Evolutionary conservation across 352 stramenopile species (phyloP).

Genomic region (Phytophthora ohioensis): DNA sequence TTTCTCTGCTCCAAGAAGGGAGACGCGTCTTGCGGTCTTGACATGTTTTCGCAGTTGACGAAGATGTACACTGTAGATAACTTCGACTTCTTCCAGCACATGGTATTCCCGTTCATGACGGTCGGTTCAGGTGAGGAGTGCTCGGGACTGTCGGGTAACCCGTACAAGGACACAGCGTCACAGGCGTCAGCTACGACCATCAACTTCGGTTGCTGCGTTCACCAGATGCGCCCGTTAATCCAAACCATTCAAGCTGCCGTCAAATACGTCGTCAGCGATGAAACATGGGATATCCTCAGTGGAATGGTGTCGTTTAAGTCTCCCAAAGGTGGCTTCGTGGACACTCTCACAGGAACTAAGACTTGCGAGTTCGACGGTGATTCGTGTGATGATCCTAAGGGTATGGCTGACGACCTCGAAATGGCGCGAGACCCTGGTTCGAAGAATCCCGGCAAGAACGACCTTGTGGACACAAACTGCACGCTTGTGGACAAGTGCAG

Average conservation of each 20-base stretch:
- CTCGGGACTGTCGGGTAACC: slow-evolving; percentile 44
- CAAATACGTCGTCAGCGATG: slow-evolving; percentile 44
- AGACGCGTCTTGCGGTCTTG: slow-evolving; percentile 47
- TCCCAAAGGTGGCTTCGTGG: slow-evolving; percentile 42
- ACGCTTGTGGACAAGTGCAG: slow-evolving; percentile 53
- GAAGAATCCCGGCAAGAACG: slow-evolving; percentile 57
- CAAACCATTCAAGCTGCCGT: slow-evolving; percentile 49
- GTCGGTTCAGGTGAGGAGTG: slow-evolving; percentile 45
- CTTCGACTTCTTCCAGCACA: slow-evolving; percentile 58
- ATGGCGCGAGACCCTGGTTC: slow-evolving; percentile 36
- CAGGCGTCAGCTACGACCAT: slow-evolving; percentile 42
- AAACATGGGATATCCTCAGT: slow-evolving; percentile 49
- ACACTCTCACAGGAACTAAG: slow-evolving; percentile 45
- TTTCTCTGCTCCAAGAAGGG: slow-evolving; percentile 57
- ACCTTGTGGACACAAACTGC: slow-evolving; percentile 48
- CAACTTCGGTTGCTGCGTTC: slow-evolving; percentile 59
- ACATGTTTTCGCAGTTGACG: slow-evolving; percentile 56
- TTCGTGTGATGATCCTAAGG: slow-evolving; percentile 49
- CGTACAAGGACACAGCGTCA: slow-evolving; percentile 50
- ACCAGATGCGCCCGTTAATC: slow-evolving; percentile 57
- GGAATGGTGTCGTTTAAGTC: slow-evolving; percentile 55
- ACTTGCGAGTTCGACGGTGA: slow-evolving; percentile 47
- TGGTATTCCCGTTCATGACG: slow-evolving; percentile 62
- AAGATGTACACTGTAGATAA: slow-evolving; percentile 48
- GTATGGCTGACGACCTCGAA: slow-evolving; percentile 38